These are phyloP conservation scores for Naganishia randhawae DNA, from an alignment of 768 basidiomycete genomes.

Conservation along the genomic window DNA sequence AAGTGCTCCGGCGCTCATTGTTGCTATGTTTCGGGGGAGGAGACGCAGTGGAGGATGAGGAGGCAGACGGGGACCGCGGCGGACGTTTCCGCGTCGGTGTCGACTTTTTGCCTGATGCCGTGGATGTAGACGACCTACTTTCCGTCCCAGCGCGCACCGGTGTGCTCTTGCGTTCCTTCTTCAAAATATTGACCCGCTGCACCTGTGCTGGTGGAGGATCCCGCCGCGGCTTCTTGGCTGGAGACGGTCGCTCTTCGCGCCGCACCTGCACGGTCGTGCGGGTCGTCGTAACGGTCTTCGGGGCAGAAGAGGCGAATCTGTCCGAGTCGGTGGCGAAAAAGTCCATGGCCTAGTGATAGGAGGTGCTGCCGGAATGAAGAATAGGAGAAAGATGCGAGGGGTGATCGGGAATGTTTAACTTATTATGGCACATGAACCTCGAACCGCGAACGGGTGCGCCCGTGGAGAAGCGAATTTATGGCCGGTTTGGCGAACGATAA, in stretches of 20 bases:
- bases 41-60: background rate
- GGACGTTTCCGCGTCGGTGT: background rate
- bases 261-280: constrained; percentile 13
- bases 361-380: background rate
- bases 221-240: background rate
- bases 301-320: background rate
- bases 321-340: constrained; percentile 11
- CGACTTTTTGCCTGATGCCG: background rate
- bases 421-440: background rate
- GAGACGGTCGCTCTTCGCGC: background rate
- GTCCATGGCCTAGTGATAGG: background rate
- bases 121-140: background rate
- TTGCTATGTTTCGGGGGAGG: background rate
- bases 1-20: background rate
- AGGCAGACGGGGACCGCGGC: background rate
- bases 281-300: constrained; percentile 8
- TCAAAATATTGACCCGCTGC: background rate
- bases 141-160: background rate
- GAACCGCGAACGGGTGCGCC: background rate
- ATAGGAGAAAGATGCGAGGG: background rate
- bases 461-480: too few species aligned
- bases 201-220: background rate
- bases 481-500: too few species aligned
- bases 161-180: background rate
- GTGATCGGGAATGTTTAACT: background rate